Percentiles rank a stretch among this genome's conserved stretches.
Conservation (phyloP, 306 rosid species). For the Pterocarpus santalinus region DNA sequence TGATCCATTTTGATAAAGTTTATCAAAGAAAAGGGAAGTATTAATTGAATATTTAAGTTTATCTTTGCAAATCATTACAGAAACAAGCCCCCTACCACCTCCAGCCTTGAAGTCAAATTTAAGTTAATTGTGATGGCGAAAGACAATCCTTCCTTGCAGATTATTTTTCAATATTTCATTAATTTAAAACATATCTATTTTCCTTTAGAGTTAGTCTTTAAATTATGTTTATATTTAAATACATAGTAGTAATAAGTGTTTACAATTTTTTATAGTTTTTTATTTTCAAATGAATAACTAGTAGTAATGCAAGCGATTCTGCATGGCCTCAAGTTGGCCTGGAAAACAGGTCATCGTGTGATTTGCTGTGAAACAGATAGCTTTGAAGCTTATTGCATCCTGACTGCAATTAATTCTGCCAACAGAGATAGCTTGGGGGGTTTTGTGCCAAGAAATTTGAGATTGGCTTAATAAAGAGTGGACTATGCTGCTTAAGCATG, state of each 20-base stretch:
- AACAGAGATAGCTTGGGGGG: too few species aligned
- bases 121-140: background rate
- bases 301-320: too few species aligned
- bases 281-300: too few species aligned
- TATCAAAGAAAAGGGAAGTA: too few species aligned
- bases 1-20: background rate
- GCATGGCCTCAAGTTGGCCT: too few species aligned
- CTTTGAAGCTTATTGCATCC: too few species aligned
- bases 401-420: too few species aligned
- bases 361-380: too few species aligned
- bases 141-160: background rate
- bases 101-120: background rate
- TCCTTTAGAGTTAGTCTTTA: background rate
- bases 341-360: too few species aligned
- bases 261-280: background rate
- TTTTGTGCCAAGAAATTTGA: too few species aligned
- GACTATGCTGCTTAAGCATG: too few species aligned
- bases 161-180: background rate
- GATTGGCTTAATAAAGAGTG: too few species aligned
- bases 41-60: conserved; percentile 7
- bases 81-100: background rate
- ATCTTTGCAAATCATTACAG: background rate
- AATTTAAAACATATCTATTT: background rate
- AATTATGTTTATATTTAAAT: background rate
- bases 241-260: background rate